Base-by-base conservation (phyloP, 768 basidiomycete species). In the Lenzites betulinus region DNA sequence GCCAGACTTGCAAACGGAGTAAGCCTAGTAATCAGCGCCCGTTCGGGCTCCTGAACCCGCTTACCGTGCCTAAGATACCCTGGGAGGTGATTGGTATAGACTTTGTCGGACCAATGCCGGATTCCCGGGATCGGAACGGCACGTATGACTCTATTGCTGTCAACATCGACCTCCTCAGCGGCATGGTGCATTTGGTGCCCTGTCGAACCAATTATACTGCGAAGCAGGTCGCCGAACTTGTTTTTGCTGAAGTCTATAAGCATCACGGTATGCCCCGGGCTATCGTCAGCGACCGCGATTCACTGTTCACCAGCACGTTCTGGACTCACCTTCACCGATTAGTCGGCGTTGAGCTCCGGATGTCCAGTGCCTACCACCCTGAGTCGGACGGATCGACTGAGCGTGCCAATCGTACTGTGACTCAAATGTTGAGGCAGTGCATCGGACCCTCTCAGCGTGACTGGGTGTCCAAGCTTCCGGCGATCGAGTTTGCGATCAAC, bases 11-110 rank as follows among this genome's bases (percentile, higher is more conserved):
- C 57, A 58, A 44, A 15, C 23, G 25, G 11, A 56, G 59, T 15
- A 73, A 71, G 51, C 30, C 65, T 0, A 61, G 25, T 54, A 58
- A 54, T 46, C 49, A 50, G 18, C 35, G 35, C 8, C 49, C 49
- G 33, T 50, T 35, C n/a, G 49, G 49, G 18, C n/a, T 73, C 7
- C 61, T 76, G 0, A 72, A 76, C 33, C 44, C 67, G 1, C 64
- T 74, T 6, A 70, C 72, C 0, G 60, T 76, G 0, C 75, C 74
- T 0, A 67, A 51, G 0, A 49, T 60, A 6, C 79, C 77, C 0
- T 79, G 75, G 76, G 71, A 75, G 8, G 69, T 71, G 0, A 75
- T 81, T 0, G 73, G 73, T 0, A 76, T 80, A 25, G 78, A 79
- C 58, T 79, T 79, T 38, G 54, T 79, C 0, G 77, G 72, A 0